Conservation (phyloP, 768 basidiomycete genomes). For the Vishniacozyma victoriae region DNA sequence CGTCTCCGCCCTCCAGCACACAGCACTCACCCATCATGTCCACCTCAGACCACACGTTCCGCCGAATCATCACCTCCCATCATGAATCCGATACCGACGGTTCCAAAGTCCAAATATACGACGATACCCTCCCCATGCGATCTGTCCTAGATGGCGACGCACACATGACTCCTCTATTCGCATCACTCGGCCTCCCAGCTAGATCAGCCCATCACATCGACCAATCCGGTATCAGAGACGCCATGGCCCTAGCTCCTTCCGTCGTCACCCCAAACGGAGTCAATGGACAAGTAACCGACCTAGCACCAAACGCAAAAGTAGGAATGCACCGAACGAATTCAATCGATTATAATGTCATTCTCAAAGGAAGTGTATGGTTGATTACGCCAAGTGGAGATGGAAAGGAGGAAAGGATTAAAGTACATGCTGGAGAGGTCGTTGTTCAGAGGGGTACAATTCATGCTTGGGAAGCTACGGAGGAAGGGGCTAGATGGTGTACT, state of each 20-base stretch:
- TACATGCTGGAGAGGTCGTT: constrained; percentile 39
- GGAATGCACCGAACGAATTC: constrained; percentile 41
- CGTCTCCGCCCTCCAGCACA: too few relatives aligned
- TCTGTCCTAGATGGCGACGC: not conserved
- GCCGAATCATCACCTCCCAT: constrained; percentile 5
- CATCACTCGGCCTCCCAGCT: constrained; percentile 16
- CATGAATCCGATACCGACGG: not conserved
- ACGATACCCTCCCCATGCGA: not conserved
- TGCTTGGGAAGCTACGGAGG: constrained; percentile 39
- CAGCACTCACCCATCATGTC: too few relatives aligned
- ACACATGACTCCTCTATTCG: constrained; percentile 14
- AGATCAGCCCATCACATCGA: constrained; percentile 13
- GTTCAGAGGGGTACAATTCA: constrained; percentile 45
- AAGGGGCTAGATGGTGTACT: constrained; percentile 38
- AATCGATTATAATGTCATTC: constrained; percentile 44
- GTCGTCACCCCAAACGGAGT: constrained; percentile 29
- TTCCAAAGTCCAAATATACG: not conserved
- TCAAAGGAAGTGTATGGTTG: constrained; percentile 24
- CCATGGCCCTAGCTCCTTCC: constrained; percentile 7
- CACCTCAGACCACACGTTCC: too few relatives aligned
- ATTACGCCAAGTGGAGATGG: constrained; percentile 28
- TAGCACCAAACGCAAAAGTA: constrained; percentile 27
- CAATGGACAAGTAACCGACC: constrained; percentile 38
- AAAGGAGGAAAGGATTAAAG: constrained; percentile 22
- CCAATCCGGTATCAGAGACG: constrained; percentile 5